Evolutionary conservation across 2,329 filamentous ascomycete species (phyloP).

Genomic region (Lasiodiplodia citricola): DNA sequence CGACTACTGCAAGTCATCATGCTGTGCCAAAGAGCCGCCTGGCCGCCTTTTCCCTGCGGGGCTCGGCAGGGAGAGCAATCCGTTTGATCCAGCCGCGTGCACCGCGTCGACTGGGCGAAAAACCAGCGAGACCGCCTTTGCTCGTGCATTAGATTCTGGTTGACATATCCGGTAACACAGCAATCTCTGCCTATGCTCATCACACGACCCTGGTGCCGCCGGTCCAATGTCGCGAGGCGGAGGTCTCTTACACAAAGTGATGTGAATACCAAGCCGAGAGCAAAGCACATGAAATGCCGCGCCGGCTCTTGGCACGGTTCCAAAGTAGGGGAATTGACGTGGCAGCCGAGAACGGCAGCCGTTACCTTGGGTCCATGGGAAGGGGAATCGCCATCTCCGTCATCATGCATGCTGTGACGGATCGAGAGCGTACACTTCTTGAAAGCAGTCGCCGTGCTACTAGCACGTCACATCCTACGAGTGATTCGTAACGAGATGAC

Average conservation of each 20-base stretch:
- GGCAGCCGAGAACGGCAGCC: conserved; percentile 4
- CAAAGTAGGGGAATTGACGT: neutral
- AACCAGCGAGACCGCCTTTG: neutral
- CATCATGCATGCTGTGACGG: neutral
- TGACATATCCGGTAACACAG: neutral
- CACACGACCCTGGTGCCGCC: neutral
- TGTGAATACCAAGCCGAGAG: neutral
- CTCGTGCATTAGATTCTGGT: neutral
- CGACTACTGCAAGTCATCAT: conserved; percentile 17
- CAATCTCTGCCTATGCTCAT: neutral
- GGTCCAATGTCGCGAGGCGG: neutral
- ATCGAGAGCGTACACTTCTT: neutral
- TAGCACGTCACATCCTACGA: neutral
- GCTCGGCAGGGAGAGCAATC: neutral
- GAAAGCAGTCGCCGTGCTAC: neutral
- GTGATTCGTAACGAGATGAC: neutral
- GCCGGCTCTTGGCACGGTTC: neutral
- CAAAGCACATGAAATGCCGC: neutral
- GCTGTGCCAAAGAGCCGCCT: conserved; percentile 13
- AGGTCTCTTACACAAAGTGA: neutral
- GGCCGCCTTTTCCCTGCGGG: neutral
- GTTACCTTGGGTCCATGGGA: neutral
- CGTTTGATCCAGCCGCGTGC: conserved; percentile 7
- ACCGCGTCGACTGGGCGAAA: neutral
- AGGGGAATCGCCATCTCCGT: neutral